A percentile compares a stretch with the other conserved stretches of the same genome.
Conservation (phyloP, 2,329 filamentous ascomycete species). For the Thermochaetoides dissita region DNA sequence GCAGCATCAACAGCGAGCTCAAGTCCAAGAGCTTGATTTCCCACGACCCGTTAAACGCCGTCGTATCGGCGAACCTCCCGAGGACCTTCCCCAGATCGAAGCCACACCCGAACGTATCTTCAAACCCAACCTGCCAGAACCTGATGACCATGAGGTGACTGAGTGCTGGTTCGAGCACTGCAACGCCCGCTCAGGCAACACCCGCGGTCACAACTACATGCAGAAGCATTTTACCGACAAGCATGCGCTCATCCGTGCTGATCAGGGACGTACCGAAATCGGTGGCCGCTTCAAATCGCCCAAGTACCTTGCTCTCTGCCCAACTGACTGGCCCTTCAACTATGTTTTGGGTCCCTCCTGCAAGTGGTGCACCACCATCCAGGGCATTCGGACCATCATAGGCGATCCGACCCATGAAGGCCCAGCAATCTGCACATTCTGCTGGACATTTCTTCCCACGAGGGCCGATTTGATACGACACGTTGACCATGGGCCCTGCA, state of each 20-base stretch:
- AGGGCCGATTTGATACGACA: conserved; percentile 4
- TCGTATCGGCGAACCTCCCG: too few relatives aligned
- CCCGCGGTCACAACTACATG: too few relatives aligned
- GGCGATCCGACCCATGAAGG: conserved; percentile 6
- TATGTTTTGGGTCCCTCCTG: conserved; percentile 4
- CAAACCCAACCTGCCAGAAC: too few relatives aligned
- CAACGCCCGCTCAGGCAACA: conserved; percentile 2
- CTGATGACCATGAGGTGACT: too few relatives aligned
- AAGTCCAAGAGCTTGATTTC: too few relatives aligned
- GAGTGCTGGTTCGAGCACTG: too few relatives aligned
- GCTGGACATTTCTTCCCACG: conserved; percentile 7
- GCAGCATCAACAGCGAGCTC: too few relatives aligned
- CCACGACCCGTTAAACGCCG: too few relatives aligned
- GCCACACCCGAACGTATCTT: too few relatives aligned
- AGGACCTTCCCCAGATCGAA: too few relatives aligned
- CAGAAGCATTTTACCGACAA: conserved; percentile 1
- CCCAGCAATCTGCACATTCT: conserved; percentile 8
- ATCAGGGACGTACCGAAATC: conserved; percentile 5
- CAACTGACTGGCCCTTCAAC: conserved; percentile 7
- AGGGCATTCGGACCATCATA: conserved; percentile 1
- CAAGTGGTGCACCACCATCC: conserved; percentile 1
- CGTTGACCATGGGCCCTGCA: conserved; percentile 3
- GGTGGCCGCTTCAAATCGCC: conserved; percentile 2
- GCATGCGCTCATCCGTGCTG: conserved; percentile 5
- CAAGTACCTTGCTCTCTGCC: conserved; percentile 10